Evolutionary conservation across 2,329 filamentous ascomycete species (phyloP), one percentile per base, ranked within the genome.

Genomic region (Annulohypoxylon truncatum): DNA sequence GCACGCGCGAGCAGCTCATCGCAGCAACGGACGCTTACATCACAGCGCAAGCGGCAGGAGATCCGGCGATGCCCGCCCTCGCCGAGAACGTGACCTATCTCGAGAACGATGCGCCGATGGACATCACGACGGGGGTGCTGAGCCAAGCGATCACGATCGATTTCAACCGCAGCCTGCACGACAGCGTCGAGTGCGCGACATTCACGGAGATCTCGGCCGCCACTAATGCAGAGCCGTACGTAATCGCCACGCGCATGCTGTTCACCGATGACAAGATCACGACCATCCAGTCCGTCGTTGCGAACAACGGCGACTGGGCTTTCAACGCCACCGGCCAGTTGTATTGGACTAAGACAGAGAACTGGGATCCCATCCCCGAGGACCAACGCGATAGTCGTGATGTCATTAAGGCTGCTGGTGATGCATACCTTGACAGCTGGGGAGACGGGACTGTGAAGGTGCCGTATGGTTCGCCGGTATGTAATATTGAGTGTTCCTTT

Each of bases 171-270:
- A 79, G 75, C 61, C 74, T 76, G 48, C 68, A 75, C 64, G 79
- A 80, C 74, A 72, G 73, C 3, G 73, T 73, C 4, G 68, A 68
- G 38, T 81, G 79, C 70, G 77, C 79, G n/a, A 79, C 81, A 20
- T 80, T 79, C 64, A 81, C 82, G 9, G 80, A 82, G 68, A 74
- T 83, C 53, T 75, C 79, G 52, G 71, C 73, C n/a, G 72, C 76
- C 2, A 72, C 73, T 13, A 68, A 73, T n/a, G 56, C 66, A 6
- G 73, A 75, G 24, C 77, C 78, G 3, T 79, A 77, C 56, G 77
- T 77, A 1, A 77, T 76, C 63, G 66, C 72, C 64, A 78, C 77
- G 31, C 74, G 75, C 3, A 74, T 78, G 33, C 40, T 76, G 0
- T 68, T 77, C 55, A 61, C 70, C 20, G 67, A 66, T 42, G 68